phyloP scores from a whole-genome alignment of 2,329 filamentous ascomycete species.

The Penicillium expansum region DNA sequence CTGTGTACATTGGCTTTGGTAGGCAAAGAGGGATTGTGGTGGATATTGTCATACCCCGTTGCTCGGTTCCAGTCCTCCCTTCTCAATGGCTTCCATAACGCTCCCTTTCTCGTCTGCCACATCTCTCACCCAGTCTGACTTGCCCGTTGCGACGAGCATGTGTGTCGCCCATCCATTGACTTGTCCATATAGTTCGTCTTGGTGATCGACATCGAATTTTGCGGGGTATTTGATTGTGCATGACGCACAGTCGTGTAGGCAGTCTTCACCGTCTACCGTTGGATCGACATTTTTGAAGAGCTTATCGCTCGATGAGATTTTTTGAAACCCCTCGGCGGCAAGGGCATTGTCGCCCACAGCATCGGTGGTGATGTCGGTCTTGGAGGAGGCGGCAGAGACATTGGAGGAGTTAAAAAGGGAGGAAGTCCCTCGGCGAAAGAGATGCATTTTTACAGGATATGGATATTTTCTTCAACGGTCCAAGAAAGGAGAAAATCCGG shows the following conservation, averaged over 20 bases:
- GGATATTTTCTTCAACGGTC: neutral
- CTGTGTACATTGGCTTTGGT: neutral
- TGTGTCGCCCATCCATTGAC: constrained; percentile 88
- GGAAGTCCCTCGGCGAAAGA: constrained; percentile 34
- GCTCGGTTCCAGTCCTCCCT: constrained; percentile 39
- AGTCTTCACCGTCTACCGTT: constrained; percentile 82
- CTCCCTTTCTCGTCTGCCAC: constrained; percentile 84
- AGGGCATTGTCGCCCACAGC: constrained; percentile 21
- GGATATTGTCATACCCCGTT: constrained; percentile 40
- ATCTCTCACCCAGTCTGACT: constrained; percentile 89
- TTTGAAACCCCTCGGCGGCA: constrained; percentile 45
- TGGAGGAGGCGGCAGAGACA: constrained; percentile 23
- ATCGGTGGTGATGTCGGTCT: constrained; percentile 22
- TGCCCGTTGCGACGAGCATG: constrained; percentile 88
- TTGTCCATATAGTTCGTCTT: constrained; percentile 77
- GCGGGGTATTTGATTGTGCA: constrained; percentile 79
- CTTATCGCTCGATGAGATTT: constrained; percentile 46
- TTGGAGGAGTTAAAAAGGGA: constrained; percentile 35
- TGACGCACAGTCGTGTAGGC: constrained; percentile 77
- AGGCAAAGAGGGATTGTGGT: neutral
- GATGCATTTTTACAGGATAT: constrained; percentile 29
- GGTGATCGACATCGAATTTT: constrained; percentile 68
- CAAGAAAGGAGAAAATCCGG: neutral
- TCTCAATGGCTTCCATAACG: constrained; percentile 72
- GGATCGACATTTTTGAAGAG: constrained; percentile 75